Base-by-base conservation (phyloP, 768 basidiomycete species). In the Pisolithus microcarpus region DNA sequence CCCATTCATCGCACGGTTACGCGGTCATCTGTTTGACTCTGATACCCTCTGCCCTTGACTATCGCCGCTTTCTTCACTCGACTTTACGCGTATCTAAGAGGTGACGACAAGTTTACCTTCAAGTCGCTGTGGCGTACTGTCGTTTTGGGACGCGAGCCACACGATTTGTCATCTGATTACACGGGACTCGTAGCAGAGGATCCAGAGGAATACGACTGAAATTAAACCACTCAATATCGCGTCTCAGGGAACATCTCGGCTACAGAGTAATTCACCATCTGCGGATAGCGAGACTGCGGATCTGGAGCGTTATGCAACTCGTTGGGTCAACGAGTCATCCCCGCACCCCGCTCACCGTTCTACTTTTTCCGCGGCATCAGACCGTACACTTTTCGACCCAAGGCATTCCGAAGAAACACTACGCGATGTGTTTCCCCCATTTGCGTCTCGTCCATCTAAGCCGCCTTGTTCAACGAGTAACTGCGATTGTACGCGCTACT, bases 1-100 rank as follows among this genome's bases (percentile, higher is more conserved):
- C 72, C 9, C 92, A 95, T 63, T 72, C 78, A 3, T 61, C 70
- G 7, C 79, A 85, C 50, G 87, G 89, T 43, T 91, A 78, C 58
- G 42, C 76, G 36, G 66, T 79, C 40, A 59, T 86, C 34, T 52
- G 75, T 21, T 57, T 78, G 28, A 72, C 77, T 7, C 48, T 76
- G 23, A 60, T 58, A 2, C 64, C 85, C 26, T 76, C 80, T 34
- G 60, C 65, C 4, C 57, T 79, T 53, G 89, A 94, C n/a, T 61
- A 69, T 84, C 26, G 53, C 77, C 44, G 66, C 73, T 3, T 65
- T 76, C 8, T 55, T 79, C 50, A 59, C 65, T n/a, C 84, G 87
- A 21, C 59, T 81, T 36, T 58, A 79, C 54, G 28, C 66, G 3
- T 87, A 80, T 55, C 44, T 77, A 34, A 65, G 65, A 48, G 65